Percentiles rank a stretch among this genome's conserved stretches.
Conservation (phyloP, 495 filamentous ascomycete genomes). For the Trichoderma virens region DNA sequence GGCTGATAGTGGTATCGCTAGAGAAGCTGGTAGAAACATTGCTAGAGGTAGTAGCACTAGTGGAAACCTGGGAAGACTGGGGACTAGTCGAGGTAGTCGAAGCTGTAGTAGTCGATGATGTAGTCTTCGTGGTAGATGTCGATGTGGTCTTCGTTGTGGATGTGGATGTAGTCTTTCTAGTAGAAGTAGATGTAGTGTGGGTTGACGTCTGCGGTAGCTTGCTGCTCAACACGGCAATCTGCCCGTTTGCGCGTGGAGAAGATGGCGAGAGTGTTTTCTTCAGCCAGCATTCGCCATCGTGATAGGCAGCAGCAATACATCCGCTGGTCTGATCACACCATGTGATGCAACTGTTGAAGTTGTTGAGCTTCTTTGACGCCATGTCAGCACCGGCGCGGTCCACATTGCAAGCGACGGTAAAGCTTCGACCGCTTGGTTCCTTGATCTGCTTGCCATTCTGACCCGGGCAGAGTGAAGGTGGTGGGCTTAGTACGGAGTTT, state of each 20-base stretch:
- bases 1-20: background rate
- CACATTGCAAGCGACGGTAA: background rate
- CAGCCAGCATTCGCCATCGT: background rate
- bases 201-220: background rate
- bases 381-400: background rate
- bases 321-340: background rate
- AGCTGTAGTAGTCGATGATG: background rate
- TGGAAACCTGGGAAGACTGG: background rate
- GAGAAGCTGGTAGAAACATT: background rate
- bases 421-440: background rate
- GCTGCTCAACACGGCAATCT: background rate
- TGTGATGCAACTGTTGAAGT: background rate
- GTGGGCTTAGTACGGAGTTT: background rate
- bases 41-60: background rate
- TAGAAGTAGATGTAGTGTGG: background rate
- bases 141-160: background rate
- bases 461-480: background rate
- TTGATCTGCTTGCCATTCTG: conserved; percentile 1
- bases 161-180: background rate
- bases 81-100: background rate
- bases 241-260: background rate
- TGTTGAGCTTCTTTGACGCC: background rate
- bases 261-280: background rate
- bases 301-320: background rate
- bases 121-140: background rate